A percentile compares a stretch with the other conserved stretches of the same genome.
phyloP scores from a whole-genome alignment of 768 basidiomycete genomes.

The Neoboletus subvelutipes region DNA sequence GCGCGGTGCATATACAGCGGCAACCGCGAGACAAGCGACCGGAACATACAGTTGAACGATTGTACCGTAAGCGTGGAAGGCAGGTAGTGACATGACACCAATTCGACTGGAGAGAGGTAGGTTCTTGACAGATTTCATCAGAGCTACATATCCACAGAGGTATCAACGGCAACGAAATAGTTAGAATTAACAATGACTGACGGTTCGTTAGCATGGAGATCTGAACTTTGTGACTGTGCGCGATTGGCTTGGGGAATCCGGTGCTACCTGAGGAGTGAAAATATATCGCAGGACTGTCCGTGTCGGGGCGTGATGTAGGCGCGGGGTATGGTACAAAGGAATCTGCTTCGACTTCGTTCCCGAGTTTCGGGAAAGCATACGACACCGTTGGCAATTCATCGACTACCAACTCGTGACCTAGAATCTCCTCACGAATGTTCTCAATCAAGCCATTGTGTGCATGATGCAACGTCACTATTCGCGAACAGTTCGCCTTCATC shows the following conservation, averaged over 20 bases:
- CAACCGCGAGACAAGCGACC: slow-evolving; percentile 25
- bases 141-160: not conserved
- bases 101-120: slow-evolving; percentile 17
- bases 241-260: slow-evolving; percentile 45
- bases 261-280: slow-evolving; percentile 38
- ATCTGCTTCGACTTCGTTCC: slow-evolving; percentile 25
- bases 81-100: slow-evolving; percentile 35
- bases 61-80: slow-evolving; percentile 41
- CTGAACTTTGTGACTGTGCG: slow-evolving; percentile 32
- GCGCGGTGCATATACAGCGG: slow-evolving; percentile 35
- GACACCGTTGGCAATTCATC: slow-evolving; percentile 20
- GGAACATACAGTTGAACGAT: slow-evolving; percentile 32
- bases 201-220: slow-evolving; percentile 32
- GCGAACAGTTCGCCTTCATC: slow-evolving; percentile 9
- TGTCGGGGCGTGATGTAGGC: not conserved
- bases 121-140: not conserved
- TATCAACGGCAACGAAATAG: not conserved
- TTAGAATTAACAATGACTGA: slow-evolving; percentile 16
- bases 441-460: slow-evolving; percentile 13
- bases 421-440: slow-evolving; percentile 1
- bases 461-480: slow-evolving; percentile 10
- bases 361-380: slow-evolving; percentile 39
- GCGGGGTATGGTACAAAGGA: slow-evolving; percentile 11
- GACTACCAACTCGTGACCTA: slow-evolving; percentile 1
- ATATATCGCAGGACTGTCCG: slow-evolving; percentile 1